A percentile compares a stretch with the other conserved stretches of the same genome.
Conservation (phyloP, 2,329 filamentous ascomycete species). For the Penicillium griseofulvum region DNA sequence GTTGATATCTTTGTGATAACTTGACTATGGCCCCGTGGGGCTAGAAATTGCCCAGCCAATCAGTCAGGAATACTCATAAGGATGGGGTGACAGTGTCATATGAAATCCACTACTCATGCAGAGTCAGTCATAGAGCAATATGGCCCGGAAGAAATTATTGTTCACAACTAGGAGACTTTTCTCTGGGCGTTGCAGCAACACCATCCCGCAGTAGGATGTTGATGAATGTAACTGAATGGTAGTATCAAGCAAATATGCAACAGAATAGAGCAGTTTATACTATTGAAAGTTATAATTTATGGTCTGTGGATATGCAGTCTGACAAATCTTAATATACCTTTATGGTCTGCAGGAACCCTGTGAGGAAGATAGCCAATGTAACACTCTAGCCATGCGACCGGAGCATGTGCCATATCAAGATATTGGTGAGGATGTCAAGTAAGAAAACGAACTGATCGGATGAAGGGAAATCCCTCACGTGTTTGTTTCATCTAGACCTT, state of each 20-base stretch:
- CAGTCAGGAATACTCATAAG: background rate
- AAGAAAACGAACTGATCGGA: background rate
- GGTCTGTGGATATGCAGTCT: background rate
- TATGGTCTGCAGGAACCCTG: conserved; percentile 14
- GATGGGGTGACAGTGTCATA: conserved; percentile 17
- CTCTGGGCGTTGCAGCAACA: background rate
- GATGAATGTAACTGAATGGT: background rate
- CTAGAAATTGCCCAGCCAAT: conserved; percentile 2
- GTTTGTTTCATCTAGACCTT: background rate
- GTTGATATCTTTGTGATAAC: background rate
- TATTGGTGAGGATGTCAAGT: background rate
- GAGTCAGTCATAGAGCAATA: background rate
- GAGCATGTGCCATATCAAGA: conserved; percentile 10
- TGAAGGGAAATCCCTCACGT: background rate
- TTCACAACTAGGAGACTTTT: background rate
- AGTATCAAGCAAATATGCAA: background rate
- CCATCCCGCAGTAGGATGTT: background rate
- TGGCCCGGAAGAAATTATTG: conserved; percentile 10
- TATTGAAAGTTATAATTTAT: background rate
- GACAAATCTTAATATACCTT: background rate
- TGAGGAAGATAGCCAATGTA: conserved; percentile 16
- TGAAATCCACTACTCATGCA: background rate
- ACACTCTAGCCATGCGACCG: conserved; percentile 20
- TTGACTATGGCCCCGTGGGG: background rate
- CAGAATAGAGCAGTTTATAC: background rate